Conservation (phyloP, 805 yeast genomes). For the Saccharomycopsis fodiens region DNA sequence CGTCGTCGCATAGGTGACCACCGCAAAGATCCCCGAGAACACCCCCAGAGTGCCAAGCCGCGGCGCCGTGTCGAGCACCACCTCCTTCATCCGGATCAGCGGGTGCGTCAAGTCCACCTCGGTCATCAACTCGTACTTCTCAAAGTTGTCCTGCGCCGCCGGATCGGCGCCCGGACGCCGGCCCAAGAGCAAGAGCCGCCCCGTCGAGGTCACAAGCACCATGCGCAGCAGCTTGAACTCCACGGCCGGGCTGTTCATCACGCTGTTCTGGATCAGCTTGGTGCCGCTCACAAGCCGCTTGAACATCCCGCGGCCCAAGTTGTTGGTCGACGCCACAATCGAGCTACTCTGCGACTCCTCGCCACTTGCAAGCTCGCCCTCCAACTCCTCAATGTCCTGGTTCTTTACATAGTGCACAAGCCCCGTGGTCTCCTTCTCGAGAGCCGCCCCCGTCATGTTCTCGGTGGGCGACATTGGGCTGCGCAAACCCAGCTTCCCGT, state of each 20-base stretch:
- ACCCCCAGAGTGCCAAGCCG: conserved; percentile 14
- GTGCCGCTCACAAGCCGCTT: conserved; percentile 25
- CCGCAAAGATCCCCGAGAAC: conserved; percentile 42
- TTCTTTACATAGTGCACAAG: conserved; percentile 16
- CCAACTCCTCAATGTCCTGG: conserved; percentile 23
- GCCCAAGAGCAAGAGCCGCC: conserved; percentile 41
- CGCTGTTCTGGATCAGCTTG: neutral
- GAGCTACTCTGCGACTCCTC: conserved; percentile 18
- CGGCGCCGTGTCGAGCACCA: conserved; percentile 31
- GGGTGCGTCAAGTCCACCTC: conserved; percentile 42
- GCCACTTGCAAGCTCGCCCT: conserved; percentile 18
- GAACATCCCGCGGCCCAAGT: conserved; percentile 20
- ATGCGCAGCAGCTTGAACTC: conserved; percentile 33
- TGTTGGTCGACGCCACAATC: conserved; percentile 18
- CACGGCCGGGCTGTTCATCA: neutral
- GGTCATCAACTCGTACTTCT: conserved; percentile 33
- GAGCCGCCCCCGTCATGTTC: neutral
- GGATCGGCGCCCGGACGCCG: conserved; percentile 18
- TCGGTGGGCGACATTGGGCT: neutral
- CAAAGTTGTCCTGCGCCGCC: neutral
- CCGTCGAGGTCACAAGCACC: conserved; percentile 43
- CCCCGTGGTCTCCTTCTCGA: conserved; percentile 3
- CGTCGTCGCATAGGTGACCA: conserved; percentile 34
- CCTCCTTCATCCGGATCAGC: conserved; percentile 43
- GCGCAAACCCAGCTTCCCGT: conserved; percentile 22